These are phyloP conservation scores for Wallacemonas sp. DNA, from an alignment of 208 protist species.

Conservation along the genomic window DNA sequence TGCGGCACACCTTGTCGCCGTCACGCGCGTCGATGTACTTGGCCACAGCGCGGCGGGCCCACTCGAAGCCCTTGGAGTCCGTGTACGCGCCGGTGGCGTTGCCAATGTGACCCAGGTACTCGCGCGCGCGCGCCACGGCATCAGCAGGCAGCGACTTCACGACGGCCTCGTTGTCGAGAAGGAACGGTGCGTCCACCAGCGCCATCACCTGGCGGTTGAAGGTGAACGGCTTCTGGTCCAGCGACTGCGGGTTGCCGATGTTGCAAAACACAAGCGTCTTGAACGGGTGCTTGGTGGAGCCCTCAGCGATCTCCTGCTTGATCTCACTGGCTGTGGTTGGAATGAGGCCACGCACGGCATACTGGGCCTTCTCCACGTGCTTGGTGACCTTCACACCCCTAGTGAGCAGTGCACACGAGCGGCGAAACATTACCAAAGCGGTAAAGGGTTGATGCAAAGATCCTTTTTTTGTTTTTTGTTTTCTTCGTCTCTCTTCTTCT, in stretches of 20 bases:
- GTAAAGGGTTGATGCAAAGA: not conserved
- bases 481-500: not conserved
- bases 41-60: constrained; percentile 90
- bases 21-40: constrained; percentile 95
- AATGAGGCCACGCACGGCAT: constrained; percentile 89
- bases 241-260: constrained; percentile 98
- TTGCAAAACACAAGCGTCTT: constrained; percentile 97
- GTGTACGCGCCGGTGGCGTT: constrained; percentile 95
- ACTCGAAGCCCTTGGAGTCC: constrained; percentile 90
- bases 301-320: constrained; percentile 52
- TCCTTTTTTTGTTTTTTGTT: not conserved
- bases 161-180: constrained; percentile 56
- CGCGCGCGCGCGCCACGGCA: constrained; percentile 82
- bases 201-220: constrained; percentile 95
- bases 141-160: constrained; percentile 82
- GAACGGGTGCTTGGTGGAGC: constrained; percentile 54
- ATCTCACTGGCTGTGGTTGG: constrained; percentile 77
- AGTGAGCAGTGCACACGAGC: not conserved
- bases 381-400: not conserved
- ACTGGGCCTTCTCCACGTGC: constrained; percentile 70
- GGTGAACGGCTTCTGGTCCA: constrained; percentile 96
- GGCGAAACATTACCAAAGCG: not conserved
- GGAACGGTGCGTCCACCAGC: constrained; percentile 70
- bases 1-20: constrained; percentile 43
- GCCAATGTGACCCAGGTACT: constrained; percentile 63